phyloP scores from a whole-genome alignment of 805 yeast genomes.

The Suhomyces prunicola region DNA sequence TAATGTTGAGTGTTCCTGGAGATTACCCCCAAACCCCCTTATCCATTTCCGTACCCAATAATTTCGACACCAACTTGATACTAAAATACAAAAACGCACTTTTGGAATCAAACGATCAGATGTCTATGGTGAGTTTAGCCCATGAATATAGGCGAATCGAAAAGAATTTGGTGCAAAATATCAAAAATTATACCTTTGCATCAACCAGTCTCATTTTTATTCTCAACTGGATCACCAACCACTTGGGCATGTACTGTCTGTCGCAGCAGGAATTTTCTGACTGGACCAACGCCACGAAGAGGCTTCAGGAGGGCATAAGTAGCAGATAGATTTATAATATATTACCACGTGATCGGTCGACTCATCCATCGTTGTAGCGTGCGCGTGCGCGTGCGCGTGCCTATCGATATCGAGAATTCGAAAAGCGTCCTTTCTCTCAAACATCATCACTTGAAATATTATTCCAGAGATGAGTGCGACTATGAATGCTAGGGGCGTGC shows the following conservation, averaged over 20 bases:
- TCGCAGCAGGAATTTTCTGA: not conserved
- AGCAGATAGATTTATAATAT: not conserved
- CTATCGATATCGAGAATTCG: not conserved
- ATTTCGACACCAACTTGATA: slow-evolving; percentile 29
- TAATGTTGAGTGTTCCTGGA: slow-evolving; percentile 31
- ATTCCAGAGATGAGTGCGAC: not conserved
- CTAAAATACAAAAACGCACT: slow-evolving; percentile 17
- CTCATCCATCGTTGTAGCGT: not conserved
- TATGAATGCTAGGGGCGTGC: not conserved
- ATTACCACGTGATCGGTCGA: not conserved
- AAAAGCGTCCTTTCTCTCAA: not conserved
- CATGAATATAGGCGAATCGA: slow-evolving; percentile 26
- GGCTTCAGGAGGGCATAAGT: not conserved
- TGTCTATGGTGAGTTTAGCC: slow-evolving; percentile 15
- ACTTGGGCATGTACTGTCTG: slow-evolving; percentile 19
- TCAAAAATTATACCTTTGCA: slow-evolving; percentile 14
- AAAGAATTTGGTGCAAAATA: slow-evolving; percentile 23
- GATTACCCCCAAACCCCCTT: slow-evolving; percentile 28
- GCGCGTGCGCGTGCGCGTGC: not conserved
- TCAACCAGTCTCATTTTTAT: slow-evolving; percentile 19
- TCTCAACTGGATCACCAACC: slow-evolving; percentile 32
- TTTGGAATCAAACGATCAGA: slow-evolving; percentile 6
- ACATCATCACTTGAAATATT: not conserved
- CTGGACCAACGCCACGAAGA: slow-evolving; percentile 1
- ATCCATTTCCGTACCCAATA: slow-evolving; percentile 24